These are phyloP conservation scores for Boletus vinaceobasis DNA, from an alignment of 768 basidiomycete species.

Conservation along the genomic window DNA sequence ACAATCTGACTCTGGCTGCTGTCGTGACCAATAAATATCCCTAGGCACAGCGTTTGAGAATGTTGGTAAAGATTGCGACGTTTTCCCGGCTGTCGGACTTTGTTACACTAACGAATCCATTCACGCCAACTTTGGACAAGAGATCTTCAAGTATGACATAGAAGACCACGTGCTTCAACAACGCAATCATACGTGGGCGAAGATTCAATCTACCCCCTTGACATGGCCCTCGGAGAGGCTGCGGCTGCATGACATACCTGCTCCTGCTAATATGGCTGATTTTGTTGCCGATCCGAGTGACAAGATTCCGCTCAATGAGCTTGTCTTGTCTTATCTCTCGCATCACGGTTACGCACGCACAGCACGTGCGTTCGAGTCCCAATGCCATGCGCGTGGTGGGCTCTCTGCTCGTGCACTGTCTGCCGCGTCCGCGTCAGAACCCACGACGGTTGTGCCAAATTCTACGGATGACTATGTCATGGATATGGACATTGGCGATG, in stretches of 20 bases:
- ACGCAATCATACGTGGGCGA: conserved; percentile 62
- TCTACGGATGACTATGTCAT: conserved; percentile 40
- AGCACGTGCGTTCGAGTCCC: conserved; percentile 62
- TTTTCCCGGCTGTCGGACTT: conserved; percentile 89
- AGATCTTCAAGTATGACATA: conserved; percentile 86
- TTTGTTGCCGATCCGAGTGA: conserved; percentile 43
- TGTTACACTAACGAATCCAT: conserved; percentile 76
- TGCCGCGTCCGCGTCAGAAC: conserved; percentile 1
- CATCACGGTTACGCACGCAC: conserved; percentile 83
- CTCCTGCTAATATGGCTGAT: neutral
- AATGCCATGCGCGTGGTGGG: conserved; percentile 32
- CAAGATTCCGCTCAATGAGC: conserved; percentile 61
- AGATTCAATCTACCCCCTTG: conserved; percentile 57
- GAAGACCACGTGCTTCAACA: conserved; percentile 77
- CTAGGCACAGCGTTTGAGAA: conserved; percentile 70
- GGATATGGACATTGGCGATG: conserved; percentile 43
- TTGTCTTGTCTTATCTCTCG: conserved; percentile 75
- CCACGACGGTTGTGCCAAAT: conserved; percentile 1
- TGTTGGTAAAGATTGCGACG: conserved; percentile 57
- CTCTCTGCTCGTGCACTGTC: conserved; percentile 11
- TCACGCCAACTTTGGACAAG: conserved; percentile 85
- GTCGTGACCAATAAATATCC: conserved; percentile 9
- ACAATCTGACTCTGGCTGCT: neutral
- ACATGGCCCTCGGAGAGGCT: conserved; percentile 37
- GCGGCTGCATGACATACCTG: conserved; percentile 7